A percentile compares a stretch with the other conserved stretches of the same genome.
These are phyloP conservation scores for Malania oleifera DNA, from an alignment of 164 flowering plant genomes.

Conservation along the genomic window DNA sequence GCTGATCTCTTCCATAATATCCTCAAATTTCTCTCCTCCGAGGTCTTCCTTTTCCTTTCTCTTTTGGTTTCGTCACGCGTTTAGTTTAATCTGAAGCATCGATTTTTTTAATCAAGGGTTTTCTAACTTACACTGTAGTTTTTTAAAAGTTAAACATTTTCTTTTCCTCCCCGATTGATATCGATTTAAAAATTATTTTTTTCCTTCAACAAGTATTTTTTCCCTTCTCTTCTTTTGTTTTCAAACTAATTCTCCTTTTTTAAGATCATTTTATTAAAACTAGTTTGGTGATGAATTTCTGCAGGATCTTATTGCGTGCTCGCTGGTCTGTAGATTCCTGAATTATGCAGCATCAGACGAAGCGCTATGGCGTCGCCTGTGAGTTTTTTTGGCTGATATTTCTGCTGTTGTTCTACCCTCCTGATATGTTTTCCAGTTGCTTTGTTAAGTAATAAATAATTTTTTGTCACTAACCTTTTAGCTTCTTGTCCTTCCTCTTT, in stretches of 20 bases:
- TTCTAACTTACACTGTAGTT: too few relatives aligned
- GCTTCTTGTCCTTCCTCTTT: too few relatives aligned
- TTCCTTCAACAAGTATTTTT: background rate
- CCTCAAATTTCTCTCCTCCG: conserved; percentile 89
- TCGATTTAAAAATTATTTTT: background rate
- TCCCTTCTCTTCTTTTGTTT: background rate
- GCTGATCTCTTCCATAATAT: conserved; percentile 73
- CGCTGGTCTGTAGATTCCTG: conserved; percentile 71
- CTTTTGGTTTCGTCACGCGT: background rate
- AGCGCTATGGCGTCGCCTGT: conserved; percentile 91
- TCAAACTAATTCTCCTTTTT: background rate
- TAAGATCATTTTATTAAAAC: background rate
- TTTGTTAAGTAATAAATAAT: too few relatives aligned
- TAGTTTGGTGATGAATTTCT: background rate
- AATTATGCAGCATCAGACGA: conserved; percentile 81
- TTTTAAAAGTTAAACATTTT: too few relatives aligned
- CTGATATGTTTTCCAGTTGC: too few relatives aligned
- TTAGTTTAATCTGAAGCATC: too few relatives aligned
- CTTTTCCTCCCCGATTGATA: background rate
- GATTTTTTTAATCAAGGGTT: too few relatives aligned
- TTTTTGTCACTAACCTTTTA: too few relatives aligned
- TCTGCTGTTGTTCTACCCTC: too few relatives aligned
- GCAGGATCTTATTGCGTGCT: conserved; percentile 91
- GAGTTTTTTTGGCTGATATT: conserved; percentile 29
- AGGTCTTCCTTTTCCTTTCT: conserved; percentile 34